These are phyloP conservation scores for Cladosporium cucumerinum DNA, from an alignment of 2,329 filamentous ascomycete species.

Conservation along the genomic window DNA sequence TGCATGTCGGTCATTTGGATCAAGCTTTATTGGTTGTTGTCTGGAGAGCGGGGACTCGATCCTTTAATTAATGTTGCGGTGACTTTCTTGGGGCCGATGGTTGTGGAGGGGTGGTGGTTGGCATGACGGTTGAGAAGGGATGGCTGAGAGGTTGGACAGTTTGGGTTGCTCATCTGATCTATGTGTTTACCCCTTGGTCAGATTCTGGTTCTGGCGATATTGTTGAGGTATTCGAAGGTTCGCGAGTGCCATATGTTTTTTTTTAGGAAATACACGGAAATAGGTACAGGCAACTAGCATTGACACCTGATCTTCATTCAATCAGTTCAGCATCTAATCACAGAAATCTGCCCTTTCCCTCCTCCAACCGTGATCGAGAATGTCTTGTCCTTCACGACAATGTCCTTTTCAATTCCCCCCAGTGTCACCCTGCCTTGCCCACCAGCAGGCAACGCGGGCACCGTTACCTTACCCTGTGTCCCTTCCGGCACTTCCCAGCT, in stretches of 20 bases:
- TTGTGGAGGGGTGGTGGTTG: not conserved
- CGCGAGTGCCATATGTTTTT: too few relatives aligned
- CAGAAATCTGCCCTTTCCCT: not conserved
- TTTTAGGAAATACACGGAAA: too few relatives aligned
- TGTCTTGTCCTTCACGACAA: not conserved
- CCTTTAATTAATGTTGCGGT: not conserved
- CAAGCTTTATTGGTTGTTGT: not conserved
- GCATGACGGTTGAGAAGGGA: too few relatives aligned
- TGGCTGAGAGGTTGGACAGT: too few relatives aligned
- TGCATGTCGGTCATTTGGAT: not conserved
- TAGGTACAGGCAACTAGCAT: too few relatives aligned
- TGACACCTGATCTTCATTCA: not conserved
- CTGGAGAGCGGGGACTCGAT: not conserved
- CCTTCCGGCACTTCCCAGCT: conserved; percentile 31
- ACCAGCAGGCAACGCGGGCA: conserved; percentile 23
- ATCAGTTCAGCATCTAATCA: not conserved
- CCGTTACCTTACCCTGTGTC: conserved; percentile 31
- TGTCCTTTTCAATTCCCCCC: not conserved
- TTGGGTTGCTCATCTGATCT: too few relatives aligned
- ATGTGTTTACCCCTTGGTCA: too few relatives aligned
- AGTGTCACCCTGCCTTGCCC: not conserved
- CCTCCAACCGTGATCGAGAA: not conserved
- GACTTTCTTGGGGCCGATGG: not conserved
- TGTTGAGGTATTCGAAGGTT: too few relatives aligned
- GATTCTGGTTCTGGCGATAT: too few relatives aligned